These are phyloP conservation scores for Aspergillus sergii DNA, from an alignment of 2,329 filamentous ascomycete species.

Conservation along the genomic window DNA sequence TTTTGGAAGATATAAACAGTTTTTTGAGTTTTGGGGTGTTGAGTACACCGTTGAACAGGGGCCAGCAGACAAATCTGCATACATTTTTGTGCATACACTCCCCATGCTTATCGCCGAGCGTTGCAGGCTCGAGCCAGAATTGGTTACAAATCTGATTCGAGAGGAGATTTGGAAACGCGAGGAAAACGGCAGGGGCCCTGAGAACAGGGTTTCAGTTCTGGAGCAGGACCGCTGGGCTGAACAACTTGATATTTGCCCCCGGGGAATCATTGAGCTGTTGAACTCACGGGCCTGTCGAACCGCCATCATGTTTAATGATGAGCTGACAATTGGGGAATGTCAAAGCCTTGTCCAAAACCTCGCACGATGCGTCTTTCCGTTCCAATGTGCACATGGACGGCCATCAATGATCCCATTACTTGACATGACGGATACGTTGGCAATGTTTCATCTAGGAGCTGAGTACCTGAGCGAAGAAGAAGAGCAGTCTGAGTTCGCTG, in stretches of 20 bases:
- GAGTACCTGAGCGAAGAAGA: constrained; percentile 5
- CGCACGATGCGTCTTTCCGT: constrained; percentile 49
- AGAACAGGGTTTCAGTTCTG: not conserved
- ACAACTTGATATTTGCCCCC: constrained; percentile 69
- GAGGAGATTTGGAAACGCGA: constrained; percentile 71
- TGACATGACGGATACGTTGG: constrained; percentile 26
- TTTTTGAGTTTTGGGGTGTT: constrained; percentile 77
- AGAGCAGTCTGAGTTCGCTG: constrained; percentile 10
- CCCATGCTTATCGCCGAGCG: constrained; percentile 75
- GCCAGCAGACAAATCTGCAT: constrained; percentile 11
- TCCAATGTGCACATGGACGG: constrained; percentile 55
- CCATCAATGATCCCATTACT: constrained; percentile 51
- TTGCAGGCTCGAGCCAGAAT: constrained; percentile 69
- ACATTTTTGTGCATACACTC: constrained; percentile 59
- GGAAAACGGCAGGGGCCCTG: constrained; percentile 41
- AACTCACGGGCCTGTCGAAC: constrained; percentile 53
- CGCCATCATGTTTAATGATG: constrained; percentile 56
- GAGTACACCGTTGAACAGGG: constrained; percentile 54
- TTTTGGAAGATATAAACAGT: constrained; percentile 55
- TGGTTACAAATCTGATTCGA: constrained; percentile 75
- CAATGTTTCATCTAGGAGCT: not conserved
- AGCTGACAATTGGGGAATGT: constrained; percentile 42
- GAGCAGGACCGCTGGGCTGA: constrained; percentile 55
- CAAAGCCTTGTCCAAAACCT: constrained; percentile 40
- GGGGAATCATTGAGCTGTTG: constrained; percentile 68